Conservation (phyloP, 73 alveolate genomes). For the Symbiodinium natans region DNA sequence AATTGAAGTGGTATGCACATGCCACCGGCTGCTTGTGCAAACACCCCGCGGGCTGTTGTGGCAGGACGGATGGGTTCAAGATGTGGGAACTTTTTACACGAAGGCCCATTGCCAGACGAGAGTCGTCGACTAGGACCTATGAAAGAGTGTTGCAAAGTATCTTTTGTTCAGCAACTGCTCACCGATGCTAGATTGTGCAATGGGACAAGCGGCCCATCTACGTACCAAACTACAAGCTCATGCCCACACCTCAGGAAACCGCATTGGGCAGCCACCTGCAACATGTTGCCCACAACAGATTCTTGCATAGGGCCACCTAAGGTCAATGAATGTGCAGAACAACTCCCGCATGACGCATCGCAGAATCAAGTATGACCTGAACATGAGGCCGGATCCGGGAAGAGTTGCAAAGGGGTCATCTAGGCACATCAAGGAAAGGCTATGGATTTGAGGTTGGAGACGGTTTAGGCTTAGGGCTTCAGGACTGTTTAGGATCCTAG, state of each 20-base stretch:
- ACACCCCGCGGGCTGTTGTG: not conserved
- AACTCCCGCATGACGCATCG: constrained; percentile 93
- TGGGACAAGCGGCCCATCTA: constrained; percentile 94
- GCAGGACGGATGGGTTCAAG: constrained; percentile 94
- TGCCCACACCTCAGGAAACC: not conserved
- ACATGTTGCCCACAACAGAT: not conserved
- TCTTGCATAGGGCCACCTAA: not conserved
- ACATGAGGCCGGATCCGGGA: not conserved
- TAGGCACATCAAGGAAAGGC: no score
- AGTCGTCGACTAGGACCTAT: no score
- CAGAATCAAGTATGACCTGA: constrained; percentile 76
- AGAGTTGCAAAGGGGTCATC: not conserved
- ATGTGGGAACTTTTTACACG: constrained; percentile 70
- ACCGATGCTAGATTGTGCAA: constrained; percentile 53
- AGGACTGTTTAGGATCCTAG: no score
- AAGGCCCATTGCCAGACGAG: constrained; percentile 1
- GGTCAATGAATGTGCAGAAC: constrained; percentile 90
- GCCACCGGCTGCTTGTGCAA: no score
- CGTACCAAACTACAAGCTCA: constrained; percentile 57
- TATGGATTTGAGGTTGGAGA: no score
- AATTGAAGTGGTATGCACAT: not conserved
- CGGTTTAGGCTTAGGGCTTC: no score
- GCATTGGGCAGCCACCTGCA: no score
- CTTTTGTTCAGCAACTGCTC: no score
- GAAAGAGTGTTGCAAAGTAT: no score